Conservation (phyloP, 345 rosid genomes). For the Linum tenue region DNA sequence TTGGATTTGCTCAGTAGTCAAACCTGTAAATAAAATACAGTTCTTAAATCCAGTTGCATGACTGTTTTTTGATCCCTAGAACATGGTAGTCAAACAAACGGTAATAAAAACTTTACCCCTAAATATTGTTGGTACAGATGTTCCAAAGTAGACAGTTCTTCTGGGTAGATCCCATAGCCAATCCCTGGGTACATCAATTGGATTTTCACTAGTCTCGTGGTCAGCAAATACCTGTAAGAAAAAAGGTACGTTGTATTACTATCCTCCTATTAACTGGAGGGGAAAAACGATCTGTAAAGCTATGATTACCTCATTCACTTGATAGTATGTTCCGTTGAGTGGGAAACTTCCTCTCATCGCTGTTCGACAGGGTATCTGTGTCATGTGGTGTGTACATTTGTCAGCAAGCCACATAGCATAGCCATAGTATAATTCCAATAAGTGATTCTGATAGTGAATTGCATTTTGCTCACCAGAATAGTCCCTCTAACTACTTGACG, state of each 20-base stretch:
- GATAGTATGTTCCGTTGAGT: constrained; percentile 28
- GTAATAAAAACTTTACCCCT: constrained; percentile 12
- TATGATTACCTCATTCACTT: constrained; percentile 22
- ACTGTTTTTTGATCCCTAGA: not conserved
- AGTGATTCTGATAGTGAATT: not conserved
- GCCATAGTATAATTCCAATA: not conserved
- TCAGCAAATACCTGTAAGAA: constrained; percentile 26
- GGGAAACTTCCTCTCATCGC: constrained; percentile 30
- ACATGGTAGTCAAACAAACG: not conserved
- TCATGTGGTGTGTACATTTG: not conserved
- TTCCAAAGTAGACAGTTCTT: constrained; percentile 23
- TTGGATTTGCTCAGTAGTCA: constrained; percentile 2
- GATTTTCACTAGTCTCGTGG: constrained; percentile 23
- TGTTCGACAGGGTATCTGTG: constrained; percentile 27
- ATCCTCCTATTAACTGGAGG: not conserved
- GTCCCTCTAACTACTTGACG: constrained; percentile 84
- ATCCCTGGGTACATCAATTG: constrained; percentile 20
- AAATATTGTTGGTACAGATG: constrained; percentile 22
- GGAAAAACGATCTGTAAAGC: not conserved
- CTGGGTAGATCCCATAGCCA: constrained; percentile 22
- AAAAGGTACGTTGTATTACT: not conserved
- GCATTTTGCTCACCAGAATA: constrained; percentile 49
- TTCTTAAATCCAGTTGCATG: not conserved
- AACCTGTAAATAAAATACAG: not conserved
- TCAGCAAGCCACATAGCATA: not conserved